Conservation (phyloP, 768 basidiomycete genomes). For the Pleurotus djamor region DNA sequence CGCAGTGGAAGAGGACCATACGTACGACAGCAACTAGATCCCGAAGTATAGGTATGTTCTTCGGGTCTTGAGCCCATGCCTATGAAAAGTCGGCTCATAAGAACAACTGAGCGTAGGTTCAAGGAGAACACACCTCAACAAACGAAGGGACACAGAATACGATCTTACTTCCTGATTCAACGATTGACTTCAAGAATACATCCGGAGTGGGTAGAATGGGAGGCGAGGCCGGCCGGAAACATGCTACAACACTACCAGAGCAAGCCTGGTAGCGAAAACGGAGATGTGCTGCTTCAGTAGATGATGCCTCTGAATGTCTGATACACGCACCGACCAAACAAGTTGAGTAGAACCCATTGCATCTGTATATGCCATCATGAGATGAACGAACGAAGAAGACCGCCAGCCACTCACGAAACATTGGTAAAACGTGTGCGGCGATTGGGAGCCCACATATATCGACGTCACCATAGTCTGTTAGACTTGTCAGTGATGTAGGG, state of each 20-base stretch:
- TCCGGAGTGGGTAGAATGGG: slow-evolving; percentile 5
- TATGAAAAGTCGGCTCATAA: too few species aligned
- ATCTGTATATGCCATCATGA: too few species aligned
- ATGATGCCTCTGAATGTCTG: too few species aligned
- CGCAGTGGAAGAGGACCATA: too few species aligned
- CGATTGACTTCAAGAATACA: not conserved
- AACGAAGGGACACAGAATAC: slow-evolving; percentile 19
- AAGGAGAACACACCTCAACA: slow-evolving; percentile 24
- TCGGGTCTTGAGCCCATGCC: not conserved
- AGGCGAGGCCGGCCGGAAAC: slow-evolving; percentile 14
- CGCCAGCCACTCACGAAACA: not conserved
- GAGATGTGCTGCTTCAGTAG: too few species aligned
- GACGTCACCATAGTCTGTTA: not conserved
- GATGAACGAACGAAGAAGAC: too few species aligned
- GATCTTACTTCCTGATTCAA: slow-evolving; percentile 13
- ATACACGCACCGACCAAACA: not conserved
- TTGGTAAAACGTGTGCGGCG: not conserved
- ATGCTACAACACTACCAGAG: slow-evolving; percentile 11
- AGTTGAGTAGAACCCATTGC: not conserved
- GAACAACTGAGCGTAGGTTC: too few species aligned
- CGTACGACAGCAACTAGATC: not conserved
- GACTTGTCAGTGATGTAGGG: too few species aligned
- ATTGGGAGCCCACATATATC: not conserved
- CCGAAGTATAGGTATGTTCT: not conserved
- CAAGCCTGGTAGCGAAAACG: too few species aligned